Base-by-base conservation (phyloP, 768 basidiomycete genomes). In the Mycena vitilis region DNA sequence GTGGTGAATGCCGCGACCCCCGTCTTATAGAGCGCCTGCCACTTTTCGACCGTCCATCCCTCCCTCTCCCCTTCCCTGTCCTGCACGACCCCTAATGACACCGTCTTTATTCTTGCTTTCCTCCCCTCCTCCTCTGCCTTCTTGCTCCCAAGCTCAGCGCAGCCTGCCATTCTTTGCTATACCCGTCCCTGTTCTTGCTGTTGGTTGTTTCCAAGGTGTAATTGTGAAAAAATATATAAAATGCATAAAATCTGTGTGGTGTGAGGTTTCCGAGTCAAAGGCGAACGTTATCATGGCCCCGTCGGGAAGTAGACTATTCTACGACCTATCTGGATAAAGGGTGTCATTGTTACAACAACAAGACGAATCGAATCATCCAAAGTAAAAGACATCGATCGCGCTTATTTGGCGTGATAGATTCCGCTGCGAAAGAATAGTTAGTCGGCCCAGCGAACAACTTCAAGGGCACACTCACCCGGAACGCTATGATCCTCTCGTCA, bases 151-250 rank as follows among this genome's bases (percentile, higher is more conserved):
- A 37, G 62, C 66, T 59, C 36, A 52, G 52, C 49, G 52, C 70
- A 30, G n/a, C 55, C 20, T 55, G 54, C 42, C 69, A 30, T 62
- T 70, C 65, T 3, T 69, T 71, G 53, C 55, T 66, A 71, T 71
- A 71, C 70, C 70, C 70, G 65, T 58, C 61, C 44, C 45, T 45
- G 57, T 58, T 53, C 25, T 30, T 56, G 38, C 40, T 22, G 54
- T 40, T 55, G 54, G 4, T 40, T 20, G 7, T 40, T 55, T 37
- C 18, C 36, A 20, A 22, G 38, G 22, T 40, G 38, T 23, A 22
- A 10, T 4, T 40, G 54, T 40, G 38, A 56, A 56, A 42, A 63
- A 55, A 63, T 23, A 38, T 44, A 55, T 16, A 59, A 34, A 47
- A 36, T 36, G 20, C 58, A 48, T 34, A 51, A 51, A 48, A 5